These are phyloP conservation scores for Ogataea naganishii DNA, from an alignment of 805 yeast genomes.

Conservation along the genomic window DNA sequence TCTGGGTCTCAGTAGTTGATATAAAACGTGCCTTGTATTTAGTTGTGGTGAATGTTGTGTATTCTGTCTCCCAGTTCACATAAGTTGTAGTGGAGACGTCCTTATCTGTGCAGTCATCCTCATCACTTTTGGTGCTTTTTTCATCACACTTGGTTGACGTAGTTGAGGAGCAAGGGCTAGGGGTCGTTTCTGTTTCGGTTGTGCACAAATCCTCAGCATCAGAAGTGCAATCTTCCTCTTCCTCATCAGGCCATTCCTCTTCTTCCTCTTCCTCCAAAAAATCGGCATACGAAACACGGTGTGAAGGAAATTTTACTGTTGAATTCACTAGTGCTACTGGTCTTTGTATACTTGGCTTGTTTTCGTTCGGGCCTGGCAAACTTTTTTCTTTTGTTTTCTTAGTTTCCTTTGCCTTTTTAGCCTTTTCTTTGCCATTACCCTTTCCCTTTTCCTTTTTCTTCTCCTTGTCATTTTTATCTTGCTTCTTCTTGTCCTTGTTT, in stretches of 20 bases:
- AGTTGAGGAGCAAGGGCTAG: neutral
- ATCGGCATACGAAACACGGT: neutral
- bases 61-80: neutral
- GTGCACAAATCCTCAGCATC: neutral
- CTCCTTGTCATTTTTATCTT: neutral
- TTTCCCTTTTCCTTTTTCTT: conserved; percentile 2
- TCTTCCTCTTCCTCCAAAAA: neutral
- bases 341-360: too few relatives aligned
- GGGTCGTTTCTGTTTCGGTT: too few relatives aligned
- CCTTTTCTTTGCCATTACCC: conserved; percentile 8
- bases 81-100: neutral
- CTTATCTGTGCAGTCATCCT: neutral
- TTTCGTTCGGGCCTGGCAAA: too few relatives aligned
- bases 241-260: neutral
- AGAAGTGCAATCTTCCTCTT: neutral
- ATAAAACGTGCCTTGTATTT: neutral
- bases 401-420: too few relatives aligned
- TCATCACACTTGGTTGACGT: neutral
- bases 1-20: neutral
- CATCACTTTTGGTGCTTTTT: neutral
- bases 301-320: neutral
- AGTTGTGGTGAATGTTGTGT: neutral
- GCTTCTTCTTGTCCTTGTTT: conserved; percentile 1
- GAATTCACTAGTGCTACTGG: neutral
- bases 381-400: too few relatives aligned